These are phyloP conservation scores for Thermoascus crustaceus DNA, from an alignment of 2,329 filamentous ascomycete species.

Conservation along the genomic window DNA sequence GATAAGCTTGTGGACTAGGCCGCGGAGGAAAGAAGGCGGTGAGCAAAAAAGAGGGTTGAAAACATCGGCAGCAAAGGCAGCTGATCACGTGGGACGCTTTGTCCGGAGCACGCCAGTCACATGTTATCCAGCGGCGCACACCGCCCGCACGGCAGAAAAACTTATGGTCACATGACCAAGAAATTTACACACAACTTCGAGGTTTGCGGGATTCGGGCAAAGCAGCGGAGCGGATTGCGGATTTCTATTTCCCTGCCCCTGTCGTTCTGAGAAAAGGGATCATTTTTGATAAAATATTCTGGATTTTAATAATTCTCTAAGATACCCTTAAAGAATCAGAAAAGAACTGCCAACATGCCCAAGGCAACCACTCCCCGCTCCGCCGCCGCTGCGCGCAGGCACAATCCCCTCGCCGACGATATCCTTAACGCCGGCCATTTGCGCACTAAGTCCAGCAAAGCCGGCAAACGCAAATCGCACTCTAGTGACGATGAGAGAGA, in stretches of 20 bases:
- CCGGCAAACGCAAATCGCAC: conserved; percentile 56
- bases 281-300: neutral
- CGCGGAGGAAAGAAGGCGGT: no score
- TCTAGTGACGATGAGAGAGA: conserved; percentile 50
- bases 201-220: conserved; percentile 5
- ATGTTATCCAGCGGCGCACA: no score
- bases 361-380: conserved; percentile 58
- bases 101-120: no score
- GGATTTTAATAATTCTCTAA: neutral
- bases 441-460: conserved; percentile 64
- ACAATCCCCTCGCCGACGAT: conserved; percentile 89
- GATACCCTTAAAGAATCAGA: neutral
- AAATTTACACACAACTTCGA: conserved; percentile 27
- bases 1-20: no score
- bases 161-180: conserved; percentile 24
- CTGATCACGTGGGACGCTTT: no score
- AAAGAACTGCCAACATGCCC: conserved; percentile 53
- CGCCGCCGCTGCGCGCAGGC: conserved; percentile 56
- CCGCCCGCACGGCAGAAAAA: conserved; percentile 24
- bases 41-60: no score
- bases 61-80: no score
- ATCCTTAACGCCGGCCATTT: conserved; percentile 62
- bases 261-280: no score
- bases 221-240: neutral
- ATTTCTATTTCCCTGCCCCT: conserved; percentile 2